phyloP scores from a whole-genome alignment of 1,139 yeast species.

The Geotrichum bryndzae region DNA sequence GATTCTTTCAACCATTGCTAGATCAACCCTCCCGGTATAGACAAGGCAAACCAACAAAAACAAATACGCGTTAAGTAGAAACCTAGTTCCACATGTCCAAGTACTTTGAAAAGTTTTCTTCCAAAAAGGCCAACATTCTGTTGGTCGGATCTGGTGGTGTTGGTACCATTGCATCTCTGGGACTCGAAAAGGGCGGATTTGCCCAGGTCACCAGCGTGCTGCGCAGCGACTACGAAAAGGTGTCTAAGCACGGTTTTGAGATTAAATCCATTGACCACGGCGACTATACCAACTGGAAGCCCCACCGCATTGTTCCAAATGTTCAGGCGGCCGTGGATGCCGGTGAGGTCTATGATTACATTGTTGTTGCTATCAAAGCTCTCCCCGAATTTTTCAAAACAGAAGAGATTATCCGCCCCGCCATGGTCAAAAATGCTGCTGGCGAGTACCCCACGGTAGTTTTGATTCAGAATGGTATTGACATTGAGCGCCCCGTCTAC shows the following conservation, averaged over 20 bases:
- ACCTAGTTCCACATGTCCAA: background rate
- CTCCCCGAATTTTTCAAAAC: conserved; percentile 60
- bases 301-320: conserved; percentile 34
- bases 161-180: conserved; percentile 62
- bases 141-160: conserved; percentile 72
- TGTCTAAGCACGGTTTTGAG: conserved; percentile 48
- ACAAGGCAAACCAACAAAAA: background rate
- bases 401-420: conserved; percentile 55
- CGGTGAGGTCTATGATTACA: conserved; percentile 51
- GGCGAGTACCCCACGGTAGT: conserved; percentile 47
- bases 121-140: conserved; percentile 32
- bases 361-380: conserved; percentile 65
- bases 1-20: no score
- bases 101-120: background rate
- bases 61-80: background rate
- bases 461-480: conserved; percentile 69
- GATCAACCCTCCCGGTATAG: no score
- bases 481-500: conserved; percentile 58
- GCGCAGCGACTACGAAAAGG: conserved; percentile 59
- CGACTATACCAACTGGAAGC: conserved; percentile 46
- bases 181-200: conserved; percentile 45
- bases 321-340: conserved; percentile 43
- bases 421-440: conserved; percentile 34
- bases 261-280: conserved; percentile 63
- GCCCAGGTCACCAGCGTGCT: conserved; percentile 55